Evolutionary conservation across 768 basidiomycete species (phyloP), one percentile per base, ranked within the genome.

Genomic region (Lyophyllum shimeji): DNA sequence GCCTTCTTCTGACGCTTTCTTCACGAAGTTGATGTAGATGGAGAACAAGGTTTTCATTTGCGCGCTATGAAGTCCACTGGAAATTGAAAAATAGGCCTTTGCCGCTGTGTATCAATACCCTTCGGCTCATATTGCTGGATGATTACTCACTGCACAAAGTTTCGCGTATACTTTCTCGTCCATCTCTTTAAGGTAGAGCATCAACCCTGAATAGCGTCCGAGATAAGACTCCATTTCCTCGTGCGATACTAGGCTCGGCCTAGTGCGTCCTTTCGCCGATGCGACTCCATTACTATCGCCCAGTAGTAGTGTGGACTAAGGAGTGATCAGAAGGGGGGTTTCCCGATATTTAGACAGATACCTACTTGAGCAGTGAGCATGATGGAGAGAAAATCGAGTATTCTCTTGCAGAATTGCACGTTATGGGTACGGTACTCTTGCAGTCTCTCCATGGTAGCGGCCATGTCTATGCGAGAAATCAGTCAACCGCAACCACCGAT

Each of bases 111-210:
- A 50, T 53, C 29, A 23, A 46, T 31, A 12, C 25, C 33, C 42
- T 17, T 18, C 37, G 39, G 44, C 21, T 27, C 8, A 18, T 53
- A 23, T 43, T 42, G 23, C 40, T 29, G 48, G 18, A 34, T 50
- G 37, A 50, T 29, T 37, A 79, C 89, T 54, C 65, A 96, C 96
- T 37, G 89, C 93, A 66, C 95, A 98, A 27, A 98, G 73, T 65
- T 90, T 93, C 42, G 86, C 89, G 68, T 98, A 98, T 21, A 90
- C 72, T 52, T 72, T 74, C 68, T 97, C 93, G 57, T 97, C 95
- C 91, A 98, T 96, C 75, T 98, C 96, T 68, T 93, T 95, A 54
- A 98, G 73, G 67, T 96, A 98, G 17, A 98, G 76, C 71, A 98
- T 84, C 50, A 98, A 70, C 1, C 95, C 95, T 27, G 89, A 83